Percentiles rank a stretch among this genome's conserved stretches.
Conservation (phyloP, 768 basidiomycete genomes). For the Agaricus subrufescens region DNA sequence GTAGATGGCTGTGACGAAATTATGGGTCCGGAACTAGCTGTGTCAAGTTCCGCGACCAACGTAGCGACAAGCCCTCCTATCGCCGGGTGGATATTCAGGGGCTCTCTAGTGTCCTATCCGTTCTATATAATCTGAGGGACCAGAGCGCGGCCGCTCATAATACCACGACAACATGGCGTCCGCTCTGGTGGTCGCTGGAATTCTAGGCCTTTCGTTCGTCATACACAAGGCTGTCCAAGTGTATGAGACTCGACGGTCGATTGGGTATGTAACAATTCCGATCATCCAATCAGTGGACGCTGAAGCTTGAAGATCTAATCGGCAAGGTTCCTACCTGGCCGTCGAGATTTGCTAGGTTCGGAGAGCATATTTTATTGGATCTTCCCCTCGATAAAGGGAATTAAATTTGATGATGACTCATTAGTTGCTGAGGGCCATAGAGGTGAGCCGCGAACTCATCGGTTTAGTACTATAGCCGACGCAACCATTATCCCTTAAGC, state of each 20-base stretch:
- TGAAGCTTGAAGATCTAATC: not conserved
- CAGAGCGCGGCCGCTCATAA: no score
- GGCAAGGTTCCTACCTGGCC: constrained; percentile 28
- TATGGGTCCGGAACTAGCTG: no score
- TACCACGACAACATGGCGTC: not conserved
- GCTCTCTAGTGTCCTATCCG: no score
- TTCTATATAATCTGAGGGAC: no score
- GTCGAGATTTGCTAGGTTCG: constrained; percentile 23
- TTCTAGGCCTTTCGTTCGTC: not conserved
- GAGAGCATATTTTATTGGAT: constrained; percentile 19
- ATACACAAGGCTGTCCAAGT: not conserved
- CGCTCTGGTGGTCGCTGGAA: not conserved
- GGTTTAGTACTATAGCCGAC: not conserved
- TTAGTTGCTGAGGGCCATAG: constrained; percentile 26
- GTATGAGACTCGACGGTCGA: constrained; percentile 11
- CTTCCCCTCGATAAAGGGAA: constrained; percentile 22
- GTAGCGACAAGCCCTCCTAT: no score
- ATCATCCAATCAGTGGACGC: not conserved
- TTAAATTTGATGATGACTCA: constrained; percentile 26
- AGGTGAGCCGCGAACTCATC: constrained; percentile 6
- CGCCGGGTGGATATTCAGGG: no score
- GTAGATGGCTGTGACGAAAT: no score
- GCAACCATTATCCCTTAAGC: not conserved
- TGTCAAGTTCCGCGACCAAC: no score
- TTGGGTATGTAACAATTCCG: constrained; percentile 19